Base-by-base conservation (phyloP, 371 early-diverging fungal genomes). In the Zopfochytrium polystomum region DNA sequence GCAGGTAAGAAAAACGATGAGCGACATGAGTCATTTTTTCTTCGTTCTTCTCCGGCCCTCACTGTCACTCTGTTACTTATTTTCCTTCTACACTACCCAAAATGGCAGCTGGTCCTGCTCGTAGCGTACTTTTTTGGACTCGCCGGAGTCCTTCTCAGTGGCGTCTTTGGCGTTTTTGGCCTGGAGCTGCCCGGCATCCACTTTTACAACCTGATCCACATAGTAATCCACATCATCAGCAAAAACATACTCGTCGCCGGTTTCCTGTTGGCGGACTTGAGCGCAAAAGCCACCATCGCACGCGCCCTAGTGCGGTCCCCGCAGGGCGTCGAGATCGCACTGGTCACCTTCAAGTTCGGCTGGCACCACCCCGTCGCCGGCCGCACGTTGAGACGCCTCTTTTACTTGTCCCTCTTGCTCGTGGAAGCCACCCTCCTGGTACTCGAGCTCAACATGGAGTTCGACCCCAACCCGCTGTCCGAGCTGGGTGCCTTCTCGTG, bases 401-500 rank as follows among this genome's bases (percentile, higher is more conserved):
- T 60, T 20, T 11, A 52, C 3, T 35, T 52, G 25, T 22, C 60
- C n/a, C 22, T 60, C 1, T 6, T 60, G 11, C 52, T 60, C 7
- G 42, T 60, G 50, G 60, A 60, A 52, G 60, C 60, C 0, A 52
- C 42, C 13, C 22, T 60, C n/a, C 52, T 51, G 60, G 38, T 60
- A 25, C 52, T 60, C 15, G 60, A 53, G 11, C 50, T 60, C 38
- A 11, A 61, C 32, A 61, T 61, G 62, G 55, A 61, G 32, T 61
- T 53, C 54, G 49, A 20, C 20, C 55, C 53, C 11, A 32, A 47
- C 15, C n/a, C n/a, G n/a, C 29, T 32, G 33, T 61, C 62, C n/a
- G 11, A 31, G 1, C 32, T 56, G 42, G 58, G 58, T 5, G 35
- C 15, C 4, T 54, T 55, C 35, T 50, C 55, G 15, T 62, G 63